Evolutionary conservation across 495 filamentous ascomycete species (phyloP), one percentile per base, ranked within the genome.

Genomic region (Aspergillus olivimuriae): DNA sequence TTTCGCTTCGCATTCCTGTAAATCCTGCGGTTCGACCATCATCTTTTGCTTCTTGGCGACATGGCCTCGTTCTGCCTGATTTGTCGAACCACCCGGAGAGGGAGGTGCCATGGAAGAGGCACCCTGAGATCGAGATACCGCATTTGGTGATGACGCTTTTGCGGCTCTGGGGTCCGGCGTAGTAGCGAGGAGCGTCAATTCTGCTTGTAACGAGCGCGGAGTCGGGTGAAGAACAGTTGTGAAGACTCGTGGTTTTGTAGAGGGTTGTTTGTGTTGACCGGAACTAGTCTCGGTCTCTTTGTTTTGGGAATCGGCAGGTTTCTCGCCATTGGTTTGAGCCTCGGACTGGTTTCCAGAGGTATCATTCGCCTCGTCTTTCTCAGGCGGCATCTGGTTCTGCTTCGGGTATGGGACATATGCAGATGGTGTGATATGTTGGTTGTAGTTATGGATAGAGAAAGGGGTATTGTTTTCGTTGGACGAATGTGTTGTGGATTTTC

Each of bases 381-480:
- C 70, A 35, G 68, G 50, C 11, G 56, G 61, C 35, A 68, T 52
- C 36, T 70, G 65, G 46, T 73, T 80, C 30, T 82, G 76, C 39
- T 78, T 81, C 2, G 87, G 85, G 53, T 81, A 95, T 0, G 89
- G 86, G 10, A 82, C 86, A 58, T 82, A 88, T 2, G 90, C 74
- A 1, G 91, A 96, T 0, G 89, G 92, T 1, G 89, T 95, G 10
- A 97, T 69, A 58, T 86, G 85, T 39, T 81, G 75, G 50, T 85
- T 95, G 57, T 88, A 84, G 57, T 94, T 94, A 57, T 99, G 89
- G 23, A 99, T 80, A 3, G 88, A 95, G 47, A 86, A 91, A 4
- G 84, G 84, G 0, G 74, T 71, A 24, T 83, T 83, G 42, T 67
- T 80, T 34, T 80, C 75, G 39, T 76, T 77, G 6, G 76, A 68